A percentile compares a stretch with the other conserved stretches of the same genome.
Evolutionary conservation across 176 grass and related monocot genomes (phyloP).

Genomic region (Dactylis glomerata): DNA sequence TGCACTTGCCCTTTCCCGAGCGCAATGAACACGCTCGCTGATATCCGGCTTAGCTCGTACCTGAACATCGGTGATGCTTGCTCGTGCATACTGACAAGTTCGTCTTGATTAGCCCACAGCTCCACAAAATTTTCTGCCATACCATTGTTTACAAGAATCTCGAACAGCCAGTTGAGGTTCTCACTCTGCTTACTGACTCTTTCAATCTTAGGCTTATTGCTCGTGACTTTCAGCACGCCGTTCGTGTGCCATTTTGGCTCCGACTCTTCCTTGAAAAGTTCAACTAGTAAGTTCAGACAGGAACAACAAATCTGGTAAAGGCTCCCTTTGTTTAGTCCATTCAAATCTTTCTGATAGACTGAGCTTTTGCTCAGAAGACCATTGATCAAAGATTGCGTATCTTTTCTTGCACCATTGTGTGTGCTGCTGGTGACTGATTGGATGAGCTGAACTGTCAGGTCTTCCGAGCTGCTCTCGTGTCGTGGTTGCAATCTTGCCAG

Average conservation of each 20-base stretch:
- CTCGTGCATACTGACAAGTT: constrained; percentile 56
- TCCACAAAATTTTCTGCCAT: constrained; percentile 83
- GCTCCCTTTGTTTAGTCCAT: constrained; percentile 52
- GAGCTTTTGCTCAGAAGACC: constrained; percentile 80
- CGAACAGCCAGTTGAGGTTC: constrained; percentile 80
- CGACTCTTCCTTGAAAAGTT: constrained; percentile 50
- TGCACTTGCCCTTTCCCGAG: constrained; percentile 75
- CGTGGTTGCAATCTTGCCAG: constrained; percentile 54
- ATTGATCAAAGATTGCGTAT: constrained; percentile 82
- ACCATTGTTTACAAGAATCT: constrained; percentile 70
- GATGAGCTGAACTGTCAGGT: constrained; percentile 63
- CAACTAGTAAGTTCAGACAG: constrained; percentile 55
- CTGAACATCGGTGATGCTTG: constrained; percentile 74
- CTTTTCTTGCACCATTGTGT: constrained; percentile 68
- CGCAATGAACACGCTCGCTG: constrained; percentile 65
- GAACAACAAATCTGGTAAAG: constrained; percentile 65
- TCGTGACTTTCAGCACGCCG: background rate
- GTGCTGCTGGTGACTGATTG: constrained; percentile 58
- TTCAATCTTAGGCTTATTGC: constrained; percentile 61
- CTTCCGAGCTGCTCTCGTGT: constrained; percentile 30
- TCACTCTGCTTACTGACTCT: constrained; percentile 68
- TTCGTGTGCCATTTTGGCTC: background rate
- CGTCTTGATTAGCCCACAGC: constrained; percentile 75
- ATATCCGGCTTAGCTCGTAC: constrained; percentile 83
- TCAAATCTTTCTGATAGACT: constrained; percentile 80